Conservation (phyloP, 2,329 filamentous ascomycete genomes). For the Ceratocystiopsis minuta region DNA sequence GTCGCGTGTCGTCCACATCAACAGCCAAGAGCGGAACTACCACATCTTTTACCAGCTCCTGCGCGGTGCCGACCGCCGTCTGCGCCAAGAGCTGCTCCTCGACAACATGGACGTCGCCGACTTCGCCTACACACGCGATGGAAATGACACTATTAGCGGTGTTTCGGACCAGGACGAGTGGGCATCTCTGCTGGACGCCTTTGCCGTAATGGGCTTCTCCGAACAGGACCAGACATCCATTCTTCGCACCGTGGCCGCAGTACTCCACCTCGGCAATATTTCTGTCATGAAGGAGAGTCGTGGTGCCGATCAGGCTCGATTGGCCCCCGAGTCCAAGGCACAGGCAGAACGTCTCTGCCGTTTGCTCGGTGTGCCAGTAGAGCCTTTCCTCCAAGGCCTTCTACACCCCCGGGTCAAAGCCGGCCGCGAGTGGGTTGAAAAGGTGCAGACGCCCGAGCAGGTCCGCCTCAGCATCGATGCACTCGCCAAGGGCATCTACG, state of each 20-base stretch:
- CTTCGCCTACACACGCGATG: constrained; percentile 80
- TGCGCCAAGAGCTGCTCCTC: constrained; percentile 63
- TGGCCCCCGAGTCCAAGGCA: constrained; percentile 56
- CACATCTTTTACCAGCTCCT: constrained; percentile 95
- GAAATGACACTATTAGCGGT: constrained; percentile 79
- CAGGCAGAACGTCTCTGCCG: constrained; percentile 65
- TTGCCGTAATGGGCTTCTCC: constrained; percentile 83
- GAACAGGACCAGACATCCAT: constrained; percentile 70
- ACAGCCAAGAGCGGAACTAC: constrained; percentile 80
- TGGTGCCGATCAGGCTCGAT: constrained; percentile 72
- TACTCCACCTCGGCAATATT: constrained; percentile 87
- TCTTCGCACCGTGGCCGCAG: constrained; percentile 71
- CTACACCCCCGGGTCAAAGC: constrained; percentile 90
- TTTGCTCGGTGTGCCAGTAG: constrained; percentile 66
- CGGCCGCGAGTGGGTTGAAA: constrained; percentile 94
- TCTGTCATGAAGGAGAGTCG: constrained; percentile 78
- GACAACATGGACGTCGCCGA: constrained; percentile 60
- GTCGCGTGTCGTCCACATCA: constrained; percentile 85
- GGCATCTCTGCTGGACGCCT: constrained; percentile 78
- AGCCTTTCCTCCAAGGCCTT: constrained; percentile 73
- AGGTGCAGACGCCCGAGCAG: constrained; percentile 93
- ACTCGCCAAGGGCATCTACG: constrained; percentile 91
- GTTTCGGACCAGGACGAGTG: constrained; percentile 86
- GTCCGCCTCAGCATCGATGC: constrained; percentile 81
- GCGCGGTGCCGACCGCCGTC: constrained; percentile 55